Evolutionary conservation across 2,329 filamentous ascomycete genomes (phyloP).

Genomic region (Spiromastix sp.): DNA sequence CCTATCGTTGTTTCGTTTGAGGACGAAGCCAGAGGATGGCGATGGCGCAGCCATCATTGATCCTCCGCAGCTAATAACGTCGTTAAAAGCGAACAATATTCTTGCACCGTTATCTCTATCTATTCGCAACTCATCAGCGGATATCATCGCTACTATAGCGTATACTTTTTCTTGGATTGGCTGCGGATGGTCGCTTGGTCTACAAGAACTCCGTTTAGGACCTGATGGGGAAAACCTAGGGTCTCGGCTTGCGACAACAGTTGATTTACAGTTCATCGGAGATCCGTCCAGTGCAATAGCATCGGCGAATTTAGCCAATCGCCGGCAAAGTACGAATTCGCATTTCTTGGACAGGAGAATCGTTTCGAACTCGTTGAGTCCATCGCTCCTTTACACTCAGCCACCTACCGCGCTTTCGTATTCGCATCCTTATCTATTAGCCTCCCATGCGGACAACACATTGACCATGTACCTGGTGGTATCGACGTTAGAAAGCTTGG

Average conservation of each 20-base stretch:
- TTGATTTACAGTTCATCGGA: constrained; percentile 28
- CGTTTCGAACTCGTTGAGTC: not conserved
- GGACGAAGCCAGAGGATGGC: constrained; percentile 5
- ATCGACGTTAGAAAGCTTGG: constrained; percentile 54
- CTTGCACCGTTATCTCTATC: constrained; percentile 73
- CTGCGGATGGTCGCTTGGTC: constrained; percentile 76
- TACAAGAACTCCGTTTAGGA: constrained; percentile 77
- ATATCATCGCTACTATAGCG: constrained; percentile 71
- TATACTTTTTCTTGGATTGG: constrained; percentile 70
- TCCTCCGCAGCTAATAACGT: constrained; percentile 57
- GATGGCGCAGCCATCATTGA: constrained; percentile 13
- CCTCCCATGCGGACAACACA: constrained; percentile 78
- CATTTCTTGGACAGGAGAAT: not conserved
- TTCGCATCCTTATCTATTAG: constrained; percentile 75
- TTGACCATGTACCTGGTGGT: constrained; percentile 72
- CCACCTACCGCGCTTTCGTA: constrained; percentile 58
- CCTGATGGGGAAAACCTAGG: constrained; percentile 32
- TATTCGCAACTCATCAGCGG: constrained; percentile 54
- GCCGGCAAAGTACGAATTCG: constrained; percentile 2
- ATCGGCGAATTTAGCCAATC: constrained; percentile 7
- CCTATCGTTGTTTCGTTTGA: constrained; percentile 65
- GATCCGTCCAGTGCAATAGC: constrained; percentile 9
- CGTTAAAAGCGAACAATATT: constrained; percentile 69
- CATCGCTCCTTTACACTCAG: constrained; percentile 12
- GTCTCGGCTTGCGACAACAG: constrained; percentile 30